Conservation (phyloP, 2,329 filamentous ascomycete species). For the Aspergillus thermomutatus region DNA sequence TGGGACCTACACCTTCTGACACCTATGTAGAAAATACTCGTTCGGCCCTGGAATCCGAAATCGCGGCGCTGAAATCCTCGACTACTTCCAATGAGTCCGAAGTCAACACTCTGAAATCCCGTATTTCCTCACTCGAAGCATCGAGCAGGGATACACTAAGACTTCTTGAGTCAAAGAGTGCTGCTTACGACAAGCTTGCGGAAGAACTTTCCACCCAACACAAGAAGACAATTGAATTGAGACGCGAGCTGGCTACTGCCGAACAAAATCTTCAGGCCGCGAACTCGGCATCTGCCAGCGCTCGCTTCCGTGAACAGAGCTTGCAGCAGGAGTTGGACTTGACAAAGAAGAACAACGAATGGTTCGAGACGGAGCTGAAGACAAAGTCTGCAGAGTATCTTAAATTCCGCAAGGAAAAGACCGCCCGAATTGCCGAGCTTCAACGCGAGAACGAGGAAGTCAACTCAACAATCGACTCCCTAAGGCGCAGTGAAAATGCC, state of each 20-base stretch:
- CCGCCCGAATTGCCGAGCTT: slow-evolving; percentile 79
- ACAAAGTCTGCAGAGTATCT: slow-evolving; percentile 82
- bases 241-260: slow-evolving; percentile 74
- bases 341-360: slow-evolving; percentile 85
- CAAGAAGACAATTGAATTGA: slow-evolving; percentile 78
- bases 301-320: slow-evolving; percentile 87
- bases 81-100: slow-evolving; percentile 64
- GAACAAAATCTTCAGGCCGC: slow-evolving; percentile 82
- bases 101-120: slow-evolving; percentile 71
- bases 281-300: slow-evolving; percentile 72
- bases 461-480: slow-evolving; percentile 68
- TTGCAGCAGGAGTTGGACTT: slow-evolving; percentile 87
- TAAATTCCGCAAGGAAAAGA: slow-evolving; percentile 93
- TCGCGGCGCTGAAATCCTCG: slow-evolving; percentile 73
- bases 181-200: slow-evolving; percentile 78
- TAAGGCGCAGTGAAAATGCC: slow-evolving; percentile 75
- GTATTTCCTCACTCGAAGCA: slow-evolving; percentile 81
- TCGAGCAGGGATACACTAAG: slow-evolving; percentile 89
- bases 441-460: slow-evolving; percentile 87
- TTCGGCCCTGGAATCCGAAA: slow-evolving; percentile 73
- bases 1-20: slow-evolving; percentile 15
- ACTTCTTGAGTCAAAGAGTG: slow-evolving; percentile 84
- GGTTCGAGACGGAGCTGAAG: slow-evolving; percentile 87
- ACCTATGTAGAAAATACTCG: slow-evolving; percentile 65
- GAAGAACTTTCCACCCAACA: slow-evolving; percentile 86